phyloP scores from a whole-genome alignment of 2,329 filamentous ascomycete genomes.

The Seiridium unicorne region DNA sequence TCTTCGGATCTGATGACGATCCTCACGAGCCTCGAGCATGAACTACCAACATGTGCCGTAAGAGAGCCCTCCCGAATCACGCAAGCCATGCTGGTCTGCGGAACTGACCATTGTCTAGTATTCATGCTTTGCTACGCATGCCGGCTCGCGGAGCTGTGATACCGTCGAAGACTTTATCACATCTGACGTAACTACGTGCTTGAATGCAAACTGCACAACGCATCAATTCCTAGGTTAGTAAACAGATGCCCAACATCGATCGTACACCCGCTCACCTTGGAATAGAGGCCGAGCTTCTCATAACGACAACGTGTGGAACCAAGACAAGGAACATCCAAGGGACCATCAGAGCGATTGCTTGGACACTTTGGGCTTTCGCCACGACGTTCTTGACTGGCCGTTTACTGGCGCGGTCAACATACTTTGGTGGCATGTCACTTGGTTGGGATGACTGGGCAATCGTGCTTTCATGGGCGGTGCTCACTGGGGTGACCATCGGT shows the following conservation, averaged over 20 bases:
- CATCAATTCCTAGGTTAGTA: slow-evolving; percentile 5
- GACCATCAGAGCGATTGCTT: slow-evolving; percentile 12
- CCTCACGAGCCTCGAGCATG: not conserved
- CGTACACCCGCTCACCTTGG: not conserved
- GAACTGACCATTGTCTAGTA: slow-evolving; percentile 1
- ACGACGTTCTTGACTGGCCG: slow-evolving; percentile 14
- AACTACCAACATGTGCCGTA: not conserved
- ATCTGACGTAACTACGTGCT: slow-evolving; percentile 4
- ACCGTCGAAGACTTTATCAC: slow-evolving; percentile 8
- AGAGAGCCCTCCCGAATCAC: not conserved
- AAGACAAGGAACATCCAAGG: slow-evolving; percentile 9
- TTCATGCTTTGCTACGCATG: slow-evolving; percentile 5
- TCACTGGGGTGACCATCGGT: slow-evolving; percentile 16
- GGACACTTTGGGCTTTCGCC: slow-evolving; percentile 14
- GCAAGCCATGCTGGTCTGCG: not conserved
- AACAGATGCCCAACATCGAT: too few relatives aligned
- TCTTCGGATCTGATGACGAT: not conserved
- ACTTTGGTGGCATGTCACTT: slow-evolving; percentile 14
- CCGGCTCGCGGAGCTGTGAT: not conserved
- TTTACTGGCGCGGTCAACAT: slow-evolving; percentile 13
- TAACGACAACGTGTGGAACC: slow-evolving; percentile 12
- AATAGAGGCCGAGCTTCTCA: slow-evolving; percentile 10
- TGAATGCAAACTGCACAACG: slow-evolving; percentile 8
- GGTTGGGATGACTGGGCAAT: slow-evolving; percentile 24
- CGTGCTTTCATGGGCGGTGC: slow-evolving; percentile 15